A percentile compares a stretch with the other conserved stretches of the same genome.
These are phyloP conservation scores for Aspergillus ibericus DNA, from an alignment of 2,329 filamentous ascomycete genomes.

Conservation along the genomic window DNA sequence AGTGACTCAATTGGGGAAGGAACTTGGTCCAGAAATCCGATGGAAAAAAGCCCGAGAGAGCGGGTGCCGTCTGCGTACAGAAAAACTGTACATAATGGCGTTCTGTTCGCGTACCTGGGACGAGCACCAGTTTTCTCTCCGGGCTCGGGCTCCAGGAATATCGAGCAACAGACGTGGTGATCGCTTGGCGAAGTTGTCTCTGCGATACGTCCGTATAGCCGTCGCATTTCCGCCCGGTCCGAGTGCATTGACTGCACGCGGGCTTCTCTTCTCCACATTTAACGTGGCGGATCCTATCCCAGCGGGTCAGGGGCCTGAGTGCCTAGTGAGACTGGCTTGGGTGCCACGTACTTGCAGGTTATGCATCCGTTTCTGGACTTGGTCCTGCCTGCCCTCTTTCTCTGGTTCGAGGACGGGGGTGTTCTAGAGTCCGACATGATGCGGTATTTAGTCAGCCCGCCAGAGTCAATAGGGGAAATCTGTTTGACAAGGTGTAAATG, in stretches of 20 bases:
- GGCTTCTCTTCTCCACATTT: slow-evolving; percentile 60
- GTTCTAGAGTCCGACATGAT: background rate
- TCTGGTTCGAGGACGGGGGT: background rate
- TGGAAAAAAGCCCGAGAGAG: slow-evolving; percentile 46
- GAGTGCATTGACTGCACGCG: slow-evolving; percentile 54
- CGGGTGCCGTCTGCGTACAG: slow-evolving; percentile 40
- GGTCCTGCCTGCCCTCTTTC: background rate
- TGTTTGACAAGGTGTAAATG: too few relatives aligned
- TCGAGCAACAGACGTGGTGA: background rate
- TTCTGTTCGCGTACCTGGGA: slow-evolving; percentile 31
- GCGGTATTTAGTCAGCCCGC: too few relatives aligned
- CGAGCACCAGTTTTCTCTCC: slow-evolving; percentile 20
- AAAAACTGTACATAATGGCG: slow-evolving; percentile 44
- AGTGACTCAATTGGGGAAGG: slow-evolving; percentile 48
- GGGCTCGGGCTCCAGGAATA: slow-evolving; percentile 6
- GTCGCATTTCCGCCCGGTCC: slow-evolving; percentile 58
- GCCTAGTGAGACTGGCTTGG: background rate
- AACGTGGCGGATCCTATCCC: slow-evolving; percentile 53
- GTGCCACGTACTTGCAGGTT: slow-evolving; percentile 55
- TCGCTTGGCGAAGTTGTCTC: slow-evolving; percentile 11
- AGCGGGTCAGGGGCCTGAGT: background rate
- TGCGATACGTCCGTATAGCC: slow-evolving; percentile 46
- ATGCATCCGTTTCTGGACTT: slow-evolving; percentile 45
- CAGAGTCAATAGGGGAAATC: too few relatives aligned
- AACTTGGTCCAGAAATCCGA: slow-evolving; percentile 34